Evolutionary conservation across 257 asterid species (phyloP), one percentile per base, ranked within the genome.

Genomic region (Apocynum venetum): DNA sequence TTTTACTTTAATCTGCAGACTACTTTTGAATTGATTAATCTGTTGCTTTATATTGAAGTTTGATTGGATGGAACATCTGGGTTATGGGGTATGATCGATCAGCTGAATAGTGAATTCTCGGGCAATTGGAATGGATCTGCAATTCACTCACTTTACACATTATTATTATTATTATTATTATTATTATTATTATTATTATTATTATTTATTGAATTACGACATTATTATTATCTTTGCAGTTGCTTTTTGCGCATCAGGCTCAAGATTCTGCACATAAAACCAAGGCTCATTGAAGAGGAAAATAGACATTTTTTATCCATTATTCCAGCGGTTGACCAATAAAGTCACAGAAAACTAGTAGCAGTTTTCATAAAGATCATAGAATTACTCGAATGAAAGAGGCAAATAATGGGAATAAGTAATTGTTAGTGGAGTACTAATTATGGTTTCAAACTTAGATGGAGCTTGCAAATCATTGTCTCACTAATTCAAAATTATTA

Each of bases 181-280:
- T 25, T 25, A 25, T 25, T 25, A 25, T 25, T 25, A 51, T 51
- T 51, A 51, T 51, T 51, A 51, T 25, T 25, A 25, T 25, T 25
- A 25, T 25, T 25, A 25, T 25, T 25, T 25, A 25, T 25, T 25
- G 31, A 25, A 25, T 25, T 25, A 25, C 64, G 78, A 52, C 76
- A 64, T 55, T 55, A 55, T 73, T 68, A 46, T 77, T 72, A 31
- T 72, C 73, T 77, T 80, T 71, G 6, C n/a, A 38, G 72, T 48
- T 51, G 38, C 46, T 81, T 59, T 44, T 40, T 35, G 57, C 71
- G 41, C 44, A 48, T 36, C 81, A 78, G 66, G 81, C 55, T 78
- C 66, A 36, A 60, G 77, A 78, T 71, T 71, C 81, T 47, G 36
- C 20, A 14, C 53, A 51, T 52, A 38, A 51, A 46, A 2, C 20